phyloP scores from a whole-genome alignment of 2,329 filamentous ascomycete species.

The Colletotrichum destructivum region DNA sequence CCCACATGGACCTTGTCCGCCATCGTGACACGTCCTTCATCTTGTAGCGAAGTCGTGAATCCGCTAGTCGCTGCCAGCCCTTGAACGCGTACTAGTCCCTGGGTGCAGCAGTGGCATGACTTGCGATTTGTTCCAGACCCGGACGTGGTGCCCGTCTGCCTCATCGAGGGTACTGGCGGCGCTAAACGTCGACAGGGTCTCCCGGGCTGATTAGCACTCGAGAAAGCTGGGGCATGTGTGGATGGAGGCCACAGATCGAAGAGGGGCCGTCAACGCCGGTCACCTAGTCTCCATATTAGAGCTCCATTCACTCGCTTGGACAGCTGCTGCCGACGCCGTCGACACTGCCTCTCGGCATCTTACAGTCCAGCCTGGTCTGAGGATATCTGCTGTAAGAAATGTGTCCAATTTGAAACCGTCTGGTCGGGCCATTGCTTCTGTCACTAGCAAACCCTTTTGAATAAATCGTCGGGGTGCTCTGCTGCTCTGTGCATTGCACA shows the following conservation, averaged over 20 bases:
- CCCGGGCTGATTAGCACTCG: slow-evolving; percentile 21
- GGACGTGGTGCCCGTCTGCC: slow-evolving; percentile 16
- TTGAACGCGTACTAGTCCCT: slow-evolving; percentile 8
- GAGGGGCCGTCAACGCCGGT: slow-evolving; percentile 33
- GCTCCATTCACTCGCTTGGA: background rate
- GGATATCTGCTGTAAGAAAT: slow-evolving; percentile 27
- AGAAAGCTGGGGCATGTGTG: slow-evolving; percentile 17
- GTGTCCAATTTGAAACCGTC: slow-evolving; percentile 36
- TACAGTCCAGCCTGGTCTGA: slow-evolving; percentile 18
- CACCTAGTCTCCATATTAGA: slow-evolving; percentile 14
- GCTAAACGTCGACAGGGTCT: slow-evolving; percentile 26
- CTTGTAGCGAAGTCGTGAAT: slow-evolving; percentile 12
- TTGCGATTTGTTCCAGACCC: slow-evolving; percentile 4
- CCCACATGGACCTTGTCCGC: background rate
- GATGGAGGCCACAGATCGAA: background rate
- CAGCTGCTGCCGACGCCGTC: slow-evolving; percentile 7
- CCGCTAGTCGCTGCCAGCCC: slow-evolving; percentile 20
- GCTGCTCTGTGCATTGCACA: slow-evolving; percentile 17
- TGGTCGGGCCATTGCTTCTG: slow-evolving; percentile 4
- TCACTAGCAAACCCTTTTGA: slow-evolving; percentile 1
- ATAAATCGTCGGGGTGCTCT: slow-evolving; percentile 4
- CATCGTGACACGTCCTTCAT: background rate
- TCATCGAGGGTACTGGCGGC: slow-evolving; percentile 18
- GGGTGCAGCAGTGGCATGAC: slow-evolving; percentile 23
- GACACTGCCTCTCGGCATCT: slow-evolving; percentile 25